Conservation (phyloP, 2,329 filamentous ascomycete species). For the Bipolaris sorokiniana region DNA sequence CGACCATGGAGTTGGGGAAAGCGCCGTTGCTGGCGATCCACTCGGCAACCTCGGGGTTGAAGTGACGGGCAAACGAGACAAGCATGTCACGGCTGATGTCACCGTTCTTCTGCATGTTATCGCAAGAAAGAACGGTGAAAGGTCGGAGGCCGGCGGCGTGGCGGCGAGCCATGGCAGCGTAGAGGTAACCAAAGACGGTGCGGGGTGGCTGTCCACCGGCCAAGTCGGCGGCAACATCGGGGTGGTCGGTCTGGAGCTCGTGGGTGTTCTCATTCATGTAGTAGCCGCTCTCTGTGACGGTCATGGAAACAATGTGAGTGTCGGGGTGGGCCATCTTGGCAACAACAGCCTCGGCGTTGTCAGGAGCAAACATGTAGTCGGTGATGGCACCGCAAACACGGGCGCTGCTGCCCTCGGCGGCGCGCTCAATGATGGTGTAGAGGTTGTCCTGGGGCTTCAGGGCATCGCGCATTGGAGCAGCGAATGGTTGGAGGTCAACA, state of each 20-base stretch:
- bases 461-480: constrained; percentile 35
- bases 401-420: constrained; percentile 29
- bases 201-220: constrained; percentile 30
- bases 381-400: constrained; percentile 36
- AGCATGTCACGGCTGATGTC: constrained; percentile 38
- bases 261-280: constrained; percentile 42
- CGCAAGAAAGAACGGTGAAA: constrained; percentile 40
- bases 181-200: constrained; percentile 38
- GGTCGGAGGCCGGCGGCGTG: constrained; percentile 35
- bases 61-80: constrained; percentile 30
- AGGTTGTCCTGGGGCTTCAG: constrained; percentile 35
- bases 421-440: constrained; percentile 38
- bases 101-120: constrained; percentile 42
- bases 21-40: constrained; percentile 38
- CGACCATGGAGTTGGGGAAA: constrained; percentile 42
- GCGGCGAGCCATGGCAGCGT: constrained; percentile 32
- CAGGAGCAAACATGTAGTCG: constrained; percentile 39
- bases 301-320: constrained; percentile 41
- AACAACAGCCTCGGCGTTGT: constrained; percentile 37
- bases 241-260: constrained; percentile 33
- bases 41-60: constrained; percentile 31
- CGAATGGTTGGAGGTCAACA: constrained; percentile 37
- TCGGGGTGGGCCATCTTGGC: constrained; percentile 39
- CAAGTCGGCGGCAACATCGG: constrained; percentile 35
- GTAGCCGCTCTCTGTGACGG: constrained; percentile 39